phyloP scores from a whole-genome alignment of 2,329 filamentous ascomycete genomes.

The Fusarium luffae region DNA sequence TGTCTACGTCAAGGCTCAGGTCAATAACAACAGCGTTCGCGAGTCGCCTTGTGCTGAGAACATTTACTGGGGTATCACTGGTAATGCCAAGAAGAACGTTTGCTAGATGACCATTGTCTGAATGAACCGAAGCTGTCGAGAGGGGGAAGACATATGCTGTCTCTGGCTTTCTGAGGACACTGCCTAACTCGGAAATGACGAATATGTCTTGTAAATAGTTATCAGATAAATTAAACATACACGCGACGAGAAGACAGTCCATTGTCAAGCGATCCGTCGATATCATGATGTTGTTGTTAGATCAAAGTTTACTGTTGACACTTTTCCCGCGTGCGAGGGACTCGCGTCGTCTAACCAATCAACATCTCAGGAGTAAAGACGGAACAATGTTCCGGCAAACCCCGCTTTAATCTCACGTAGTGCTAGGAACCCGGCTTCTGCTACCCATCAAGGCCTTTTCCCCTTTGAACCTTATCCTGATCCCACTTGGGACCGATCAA shows the following conservation, averaged over 20 bases:
- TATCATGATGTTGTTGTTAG: background rate
- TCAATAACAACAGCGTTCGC: slow-evolving; percentile 62
- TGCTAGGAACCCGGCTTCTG: too few species aligned
- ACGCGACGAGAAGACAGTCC: background rate
- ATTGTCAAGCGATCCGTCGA: background rate
- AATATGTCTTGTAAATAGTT: slow-evolving; percentile 1
- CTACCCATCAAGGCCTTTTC: too few species aligned
- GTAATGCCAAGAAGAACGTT: slow-evolving; percentile 55
- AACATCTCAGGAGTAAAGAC: too few species aligned
- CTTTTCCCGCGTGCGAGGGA: too few species aligned
- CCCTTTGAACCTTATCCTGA: too few species aligned
- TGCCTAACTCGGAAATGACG: rapidly evolving
- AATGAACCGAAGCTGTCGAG: background rate
- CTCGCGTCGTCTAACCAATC: too few species aligned
- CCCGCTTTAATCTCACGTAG: too few species aligned
- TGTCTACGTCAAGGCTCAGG: slow-evolving; percentile 60
- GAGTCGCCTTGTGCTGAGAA: slow-evolving; percentile 67
- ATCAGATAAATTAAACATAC: background rate
- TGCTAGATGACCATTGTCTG: slow-evolving; percentile 45
- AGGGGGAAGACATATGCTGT: background rate
- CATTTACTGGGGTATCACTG: slow-evolving; percentile 60
- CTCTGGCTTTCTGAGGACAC: background rate
- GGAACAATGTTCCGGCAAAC: too few species aligned
- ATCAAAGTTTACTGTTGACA: background rate
- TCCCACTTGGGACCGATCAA: too few species aligned